Evolutionary conservation across 257 asterid species (phyloP).

Genomic region (Lantana camara): DNA sequence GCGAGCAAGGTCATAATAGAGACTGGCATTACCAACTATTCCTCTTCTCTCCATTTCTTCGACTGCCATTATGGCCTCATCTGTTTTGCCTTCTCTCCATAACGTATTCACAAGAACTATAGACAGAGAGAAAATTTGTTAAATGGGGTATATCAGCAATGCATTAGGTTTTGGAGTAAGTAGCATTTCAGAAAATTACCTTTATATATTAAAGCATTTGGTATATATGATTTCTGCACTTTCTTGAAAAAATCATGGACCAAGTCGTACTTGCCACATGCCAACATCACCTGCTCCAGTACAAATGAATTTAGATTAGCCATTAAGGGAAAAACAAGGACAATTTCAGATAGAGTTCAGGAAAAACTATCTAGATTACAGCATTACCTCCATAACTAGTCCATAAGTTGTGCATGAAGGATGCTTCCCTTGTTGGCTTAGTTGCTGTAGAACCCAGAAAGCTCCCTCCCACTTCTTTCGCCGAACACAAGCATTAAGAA

Average conservation of each 20-base stretch:
- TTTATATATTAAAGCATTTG: constrained; percentile 87
- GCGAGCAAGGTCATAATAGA: constrained; percentile 94
- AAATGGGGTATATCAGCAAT: constrained; percentile 11
- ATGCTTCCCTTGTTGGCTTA: constrained; percentile 55
- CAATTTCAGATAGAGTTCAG: background rate
- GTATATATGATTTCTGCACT: constrained; percentile 69
- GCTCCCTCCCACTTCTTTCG: constrained; percentile 97
- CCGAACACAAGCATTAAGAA: constrained; percentile 85
- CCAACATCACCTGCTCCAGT: constrained; percentile 81
- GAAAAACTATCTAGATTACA: constrained; percentile 1
- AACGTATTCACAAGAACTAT: constrained; percentile 80
- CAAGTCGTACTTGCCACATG: constrained; percentile 76
- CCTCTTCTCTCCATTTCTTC: constrained; percentile 91
- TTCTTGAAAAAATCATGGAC: constrained; percentile 93
- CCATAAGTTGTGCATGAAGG: constrained; percentile 89
- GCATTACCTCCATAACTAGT: constrained; percentile 86
- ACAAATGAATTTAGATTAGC: constrained; percentile 20
- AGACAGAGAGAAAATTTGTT: constrained; percentile 31
- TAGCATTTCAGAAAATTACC: constrained; percentile 43
- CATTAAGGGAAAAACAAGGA: background rate
- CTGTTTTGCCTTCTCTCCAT: constrained; percentile 80
- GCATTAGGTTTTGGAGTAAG: constrained; percentile 16
- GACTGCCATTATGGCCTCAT: constrained; percentile 76
- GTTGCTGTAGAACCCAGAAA: constrained; percentile 94
- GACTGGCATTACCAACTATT: constrained; percentile 83